A percentile compares a stretch with the other conserved stretches of the same genome.
These are phyloP conservation scores for Marasmius sp. DNA, from an alignment of 1,284 basidiomycete genomes.

Conservation along the genomic window DNA sequence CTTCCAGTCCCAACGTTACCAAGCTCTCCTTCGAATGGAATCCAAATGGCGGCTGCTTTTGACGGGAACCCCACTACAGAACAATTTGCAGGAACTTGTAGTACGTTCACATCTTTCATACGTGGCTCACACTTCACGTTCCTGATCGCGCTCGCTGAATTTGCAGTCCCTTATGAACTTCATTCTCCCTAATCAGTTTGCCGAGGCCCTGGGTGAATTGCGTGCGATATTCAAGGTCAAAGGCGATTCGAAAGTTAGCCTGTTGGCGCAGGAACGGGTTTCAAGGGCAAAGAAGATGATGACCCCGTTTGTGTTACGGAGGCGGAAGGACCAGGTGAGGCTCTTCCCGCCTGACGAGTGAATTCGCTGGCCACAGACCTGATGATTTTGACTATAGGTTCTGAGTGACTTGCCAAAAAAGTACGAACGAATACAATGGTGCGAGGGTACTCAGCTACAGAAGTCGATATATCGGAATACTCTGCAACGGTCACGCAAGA, in stretches of 20 bases:
- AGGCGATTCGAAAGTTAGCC: slow-evolving; percentile 80
- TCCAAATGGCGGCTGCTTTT: slow-evolving; percentile 91
- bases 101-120: slow-evolving; percentile 48
- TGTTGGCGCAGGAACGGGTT: slow-evolving; percentile 89
- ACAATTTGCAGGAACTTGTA: slow-evolving; percentile 92
- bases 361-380: not conserved
- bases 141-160: no score
- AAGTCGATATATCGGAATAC: slow-evolving; percentile 84
- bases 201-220: slow-evolving; percentile 72
- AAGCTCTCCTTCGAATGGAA: slow-evolving; percentile 82
- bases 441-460: slow-evolving; percentile 88
- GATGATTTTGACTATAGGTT: slow-evolving; percentile 52
- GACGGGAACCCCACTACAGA: slow-evolving; percentile 94
- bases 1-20: slow-evolving; percentile 93
- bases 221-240: slow-evolving; percentile 97
- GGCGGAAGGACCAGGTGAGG: slow-evolving; percentile 87
- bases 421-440: slow-evolving; percentile 90
- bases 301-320: slow-evolving; percentile 95
- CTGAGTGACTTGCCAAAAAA: slow-evolving; percentile 92
- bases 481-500: slow-evolving; percentile 82
- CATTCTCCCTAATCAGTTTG: slow-evolving; percentile 91
- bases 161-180: slow-evolving; percentile 94
- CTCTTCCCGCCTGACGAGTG: slow-evolving; percentile 6
- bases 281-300: slow-evolving; percentile 98
- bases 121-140: slow-evolving; percentile 9